Percentiles rank a stretch among this genome's conserved stretches.
These are phyloP conservation scores for Urochloa ruziziensis DNA, from an alignment of 176 grass and related monocot genomes.

Conservation along the genomic window DNA sequence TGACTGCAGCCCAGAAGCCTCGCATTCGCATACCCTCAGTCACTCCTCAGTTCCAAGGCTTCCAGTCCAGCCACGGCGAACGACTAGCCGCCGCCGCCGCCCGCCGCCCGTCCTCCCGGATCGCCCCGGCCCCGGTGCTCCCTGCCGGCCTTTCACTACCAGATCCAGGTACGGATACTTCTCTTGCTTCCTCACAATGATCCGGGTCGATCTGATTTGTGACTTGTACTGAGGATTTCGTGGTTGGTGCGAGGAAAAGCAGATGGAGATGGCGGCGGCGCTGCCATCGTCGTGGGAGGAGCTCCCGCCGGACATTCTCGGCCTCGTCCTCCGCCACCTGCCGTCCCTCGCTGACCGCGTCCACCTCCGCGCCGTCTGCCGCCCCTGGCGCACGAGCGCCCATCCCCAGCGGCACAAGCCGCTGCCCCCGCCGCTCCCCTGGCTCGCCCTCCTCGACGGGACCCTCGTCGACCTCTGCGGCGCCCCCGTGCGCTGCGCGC, in stretches of 20 bases:
- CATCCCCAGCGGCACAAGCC: not conserved
- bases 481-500: not conserved
- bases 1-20: too few species aligned
- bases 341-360: slow-evolving; percentile 8
- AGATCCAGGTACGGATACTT: too few species aligned
- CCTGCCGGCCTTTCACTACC: too few species aligned
- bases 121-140: too few species aligned
- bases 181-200: too few species aligned
- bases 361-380: slow-evolving; percentile 1
- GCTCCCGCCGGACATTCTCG: not conserved
- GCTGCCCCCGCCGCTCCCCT: not conserved
- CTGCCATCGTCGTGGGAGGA: slow-evolving; percentile 16
- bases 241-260: not conserved
- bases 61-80: too few species aligned
- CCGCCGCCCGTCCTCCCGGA: too few species aligned
- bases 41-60: too few species aligned
- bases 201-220: too few species aligned
- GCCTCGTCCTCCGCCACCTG: not conserved
- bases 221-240: too few species aligned
- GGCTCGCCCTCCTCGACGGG: not conserved
- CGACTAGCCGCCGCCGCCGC: too few species aligned
- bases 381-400: not conserved
- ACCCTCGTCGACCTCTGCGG: not conserved
- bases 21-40: too few species aligned
- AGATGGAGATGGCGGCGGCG: not conserved